Base-by-base conservation (phyloP, 148 eudicot genomes). In the Drosera capensis region DNA sequence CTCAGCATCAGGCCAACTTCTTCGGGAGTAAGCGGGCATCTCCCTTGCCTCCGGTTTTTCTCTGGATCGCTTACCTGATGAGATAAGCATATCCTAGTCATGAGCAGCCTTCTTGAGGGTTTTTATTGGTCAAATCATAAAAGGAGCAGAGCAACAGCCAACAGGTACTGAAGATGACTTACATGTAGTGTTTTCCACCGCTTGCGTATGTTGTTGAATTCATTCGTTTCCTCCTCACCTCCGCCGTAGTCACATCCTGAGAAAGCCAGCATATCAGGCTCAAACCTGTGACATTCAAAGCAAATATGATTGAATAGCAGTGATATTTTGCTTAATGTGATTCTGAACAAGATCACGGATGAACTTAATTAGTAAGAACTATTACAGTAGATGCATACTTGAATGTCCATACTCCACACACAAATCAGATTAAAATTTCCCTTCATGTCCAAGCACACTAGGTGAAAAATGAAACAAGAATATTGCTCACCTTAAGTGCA, bases 221-320 rank as follows among this genome's bases (percentile, higher is more conserved):
- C 96, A 14, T 20, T 48, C 43, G 49, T 71, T 65, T 81, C 96
- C 51, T 69, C 70, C 53, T 81, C 93, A 43, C 93, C 93, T 42
- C 93, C 93, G 23, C 96, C 96, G 62, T 81, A 86, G 58, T 86
- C 61, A 49, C 96, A 86, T 34, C 96, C 96, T 40, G 96, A 81
- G 72, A 86, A 86, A 21, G 96, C 96, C 36, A 86, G 93, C 93
- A 86, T 86, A 63, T 86, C 96, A 40, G 96, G 66, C 64, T 86
- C 96, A 71, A 75, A 86, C 70, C 96, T 86, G 68, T 22, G 24
- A 46, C 53, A 55, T 5, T 16, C 11, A 13, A 18, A 7, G 14
- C 23, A 41, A 1, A 34, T 11, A 34, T 34, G 5, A n/a, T n/a
- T n/a, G n/a, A n/a, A n/a, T n/a, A n/a, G n/a, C n/a, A n/a, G n/a